phyloP scores from a whole-genome alignment of 257 asterid genomes.

The Nicotiana otophora region DNA sequence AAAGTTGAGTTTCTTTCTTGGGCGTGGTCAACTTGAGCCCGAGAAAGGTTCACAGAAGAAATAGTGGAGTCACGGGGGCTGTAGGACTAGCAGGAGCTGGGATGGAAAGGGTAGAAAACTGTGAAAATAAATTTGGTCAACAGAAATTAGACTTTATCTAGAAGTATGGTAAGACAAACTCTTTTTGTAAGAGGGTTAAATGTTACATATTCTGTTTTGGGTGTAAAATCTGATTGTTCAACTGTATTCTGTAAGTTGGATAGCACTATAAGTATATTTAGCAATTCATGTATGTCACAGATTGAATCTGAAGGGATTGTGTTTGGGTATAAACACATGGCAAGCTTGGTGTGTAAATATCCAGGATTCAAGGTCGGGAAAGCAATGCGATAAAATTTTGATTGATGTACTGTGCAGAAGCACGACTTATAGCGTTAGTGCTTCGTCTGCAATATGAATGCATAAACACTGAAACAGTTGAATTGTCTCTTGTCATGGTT shows the following conservation, averaged over 20 bases:
- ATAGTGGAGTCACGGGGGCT: not conserved
- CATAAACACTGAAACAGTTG: no score
- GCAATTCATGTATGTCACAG: not conserved
- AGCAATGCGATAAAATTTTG: no score
- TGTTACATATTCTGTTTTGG: not conserved
- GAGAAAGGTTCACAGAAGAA: not conserved
- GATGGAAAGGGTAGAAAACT: not conserved
- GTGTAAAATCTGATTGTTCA: not conserved
- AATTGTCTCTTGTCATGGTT: no score
- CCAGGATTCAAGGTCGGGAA: no score
- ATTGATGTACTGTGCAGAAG: no score
- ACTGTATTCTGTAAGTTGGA: not conserved
- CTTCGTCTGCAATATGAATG: no score
- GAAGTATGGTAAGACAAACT: not conserved
- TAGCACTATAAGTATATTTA: not conserved
- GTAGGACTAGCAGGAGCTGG: not conserved
- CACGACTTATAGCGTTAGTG: no score
- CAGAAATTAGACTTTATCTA: not conserved
- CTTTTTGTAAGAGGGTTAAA: not conserved
- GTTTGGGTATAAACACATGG: not conserved
- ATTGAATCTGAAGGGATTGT: not conserved
- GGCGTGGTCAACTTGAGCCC: not conserved
- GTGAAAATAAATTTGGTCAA: not conserved
- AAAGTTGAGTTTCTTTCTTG: not conserved
- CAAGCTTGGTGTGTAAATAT: no score